Evolutionary conservation across 352 stramenopile species (phyloP).

Genomic region (Elongisporangium anandrum): DNA sequence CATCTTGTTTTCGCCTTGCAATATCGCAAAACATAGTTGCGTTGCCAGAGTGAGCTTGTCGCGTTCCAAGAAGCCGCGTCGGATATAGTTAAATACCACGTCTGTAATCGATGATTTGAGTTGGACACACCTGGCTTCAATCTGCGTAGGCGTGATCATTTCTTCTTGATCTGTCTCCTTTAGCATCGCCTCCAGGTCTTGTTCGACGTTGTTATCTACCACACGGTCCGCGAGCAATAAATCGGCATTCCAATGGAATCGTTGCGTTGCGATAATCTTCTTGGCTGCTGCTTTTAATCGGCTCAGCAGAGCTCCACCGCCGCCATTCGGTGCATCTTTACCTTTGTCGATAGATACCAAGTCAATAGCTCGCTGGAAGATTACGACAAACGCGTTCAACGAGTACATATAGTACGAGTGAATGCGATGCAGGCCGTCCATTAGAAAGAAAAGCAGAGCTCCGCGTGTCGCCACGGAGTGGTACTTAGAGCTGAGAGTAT

Average conservation of each 20-base stretch:
- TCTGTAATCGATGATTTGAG: conserved; percentile 70
- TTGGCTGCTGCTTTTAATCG: conserved; percentile 80
- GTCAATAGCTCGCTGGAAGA: conserved; percentile 95
- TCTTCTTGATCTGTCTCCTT: conserved; percentile 65
- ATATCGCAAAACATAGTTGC: conserved; percentile 90
- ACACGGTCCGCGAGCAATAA: conserved; percentile 73
- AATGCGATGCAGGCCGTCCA: conserved; percentile 91
- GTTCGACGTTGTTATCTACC: conserved; percentile 35
- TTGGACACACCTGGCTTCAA: conserved; percentile 48
- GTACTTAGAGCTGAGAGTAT: conserved; percentile 88
- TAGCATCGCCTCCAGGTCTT: conserved; percentile 59
- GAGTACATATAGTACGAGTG: conserved; percentile 96
- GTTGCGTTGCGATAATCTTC: conserved; percentile 78
- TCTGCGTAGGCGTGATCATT: conserved; percentile 43
- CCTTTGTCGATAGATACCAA: conserved; percentile 53
- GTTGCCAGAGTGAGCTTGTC: conserved; percentile 93
- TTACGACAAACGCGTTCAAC: conserved; percentile 93
- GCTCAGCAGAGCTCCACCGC: conserved; percentile 33
- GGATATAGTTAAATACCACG: conserved; percentile 94
- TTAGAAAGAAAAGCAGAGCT: conserved; percentile 94
- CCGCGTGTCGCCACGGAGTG: conserved; percentile 88
- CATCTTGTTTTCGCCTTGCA: conserved; percentile 73
- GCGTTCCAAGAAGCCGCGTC: conserved; percentile 90
- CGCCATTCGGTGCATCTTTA: conserved; percentile 12
- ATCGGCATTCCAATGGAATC: conserved; percentile 86